These are phyloP conservation scores for Brasenia schreberi DNA, from an alignment of 164 flowering plant species.

Conservation along the genomic window DNA sequence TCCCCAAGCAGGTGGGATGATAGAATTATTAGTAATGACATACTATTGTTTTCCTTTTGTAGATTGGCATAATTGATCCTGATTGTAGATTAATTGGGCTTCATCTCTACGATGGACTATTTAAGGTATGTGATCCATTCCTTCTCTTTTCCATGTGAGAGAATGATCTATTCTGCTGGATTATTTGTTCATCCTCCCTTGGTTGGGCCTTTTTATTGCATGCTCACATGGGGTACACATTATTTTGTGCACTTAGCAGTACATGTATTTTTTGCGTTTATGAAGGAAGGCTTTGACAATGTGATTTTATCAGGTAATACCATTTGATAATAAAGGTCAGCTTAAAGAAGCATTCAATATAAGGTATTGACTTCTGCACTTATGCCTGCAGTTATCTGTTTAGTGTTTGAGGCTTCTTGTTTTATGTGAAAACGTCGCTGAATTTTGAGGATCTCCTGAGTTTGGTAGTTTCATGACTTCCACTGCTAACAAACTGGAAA, in stretches of 20 bases:
- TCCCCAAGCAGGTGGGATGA: not conserved
- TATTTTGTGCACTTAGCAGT: too few relatives aligned
- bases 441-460: too few relatives aligned
- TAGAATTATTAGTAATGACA: not conserved
- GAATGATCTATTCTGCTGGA: not conserved
- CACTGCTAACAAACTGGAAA: too few relatives aligned
- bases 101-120: conserved; percentile 96
- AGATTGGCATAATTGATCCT: conserved; percentile 98
- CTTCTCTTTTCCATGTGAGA: too few relatives aligned
- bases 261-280: not conserved
- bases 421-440: too few relatives aligned
- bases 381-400: not conserved
- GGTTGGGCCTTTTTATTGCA: not conserved
- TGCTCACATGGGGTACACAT: too few relatives aligned
- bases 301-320: conserved; percentile 60
- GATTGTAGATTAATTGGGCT: conserved; percentile 97
- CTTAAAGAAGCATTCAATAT: conserved; percentile 97
- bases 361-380: conserved; percentile 28
- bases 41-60: conserved; percentile 7
- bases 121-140: conserved; percentile 45
- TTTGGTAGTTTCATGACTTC: too few relatives aligned
- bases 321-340: conserved; percentile 91
- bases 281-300: conserved; percentile 2
- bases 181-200: not conserved
- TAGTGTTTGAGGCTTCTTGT: too few relatives aligned